Percentiles rank a stretch among this genome's conserved stretches.
phyloP scores from a whole-genome alignment of 257 asterid species.

The Petunia axillaris region DNA sequence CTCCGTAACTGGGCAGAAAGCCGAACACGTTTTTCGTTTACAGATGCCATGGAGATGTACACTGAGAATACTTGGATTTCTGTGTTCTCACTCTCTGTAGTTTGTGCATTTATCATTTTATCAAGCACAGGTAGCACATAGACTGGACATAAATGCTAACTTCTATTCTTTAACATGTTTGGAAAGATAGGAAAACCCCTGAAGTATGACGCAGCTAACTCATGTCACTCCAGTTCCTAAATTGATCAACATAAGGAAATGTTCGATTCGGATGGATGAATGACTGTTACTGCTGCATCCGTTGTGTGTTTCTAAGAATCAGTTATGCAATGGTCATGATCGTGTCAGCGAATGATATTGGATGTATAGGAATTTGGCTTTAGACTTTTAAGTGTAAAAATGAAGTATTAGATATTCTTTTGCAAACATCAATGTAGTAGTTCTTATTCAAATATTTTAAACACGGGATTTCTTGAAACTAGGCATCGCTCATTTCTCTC shows the following conservation, averaged over 20 bases:
- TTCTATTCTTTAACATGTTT: not conserved
- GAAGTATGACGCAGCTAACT: conserved; percentile 9
- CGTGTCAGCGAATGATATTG: not conserved
- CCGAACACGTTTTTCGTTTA: conserved; percentile 84
- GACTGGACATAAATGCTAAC: conserved; percentile 40
- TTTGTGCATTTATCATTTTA: conserved; percentile 90
- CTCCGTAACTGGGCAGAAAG: conserved; percentile 98
- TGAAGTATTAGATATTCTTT: not conserved
- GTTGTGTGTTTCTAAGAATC: not conserved
- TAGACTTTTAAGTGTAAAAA: not conserved
- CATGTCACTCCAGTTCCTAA: not conserved
- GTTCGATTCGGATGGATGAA: not conserved
- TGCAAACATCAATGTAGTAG: not conserved
- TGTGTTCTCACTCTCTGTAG: conserved; percentile 90
- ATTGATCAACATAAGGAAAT: conserved; percentile 5
- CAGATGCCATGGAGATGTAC: conserved; percentile 98
- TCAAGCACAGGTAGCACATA: conserved; percentile 73
- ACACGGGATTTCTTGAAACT: not conserved
- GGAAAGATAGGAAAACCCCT: conserved; percentile 5
- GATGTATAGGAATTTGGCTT: conserved; percentile 13
- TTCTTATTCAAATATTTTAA: not conserved
- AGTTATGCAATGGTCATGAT: not conserved
- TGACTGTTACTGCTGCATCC: not conserved
- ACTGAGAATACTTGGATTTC: conserved; percentile 96
- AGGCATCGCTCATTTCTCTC: no score